Conservation (phyloP, 371 early-diverging fungal genomes). For the Cokeromyces recurvatus region DNA sequence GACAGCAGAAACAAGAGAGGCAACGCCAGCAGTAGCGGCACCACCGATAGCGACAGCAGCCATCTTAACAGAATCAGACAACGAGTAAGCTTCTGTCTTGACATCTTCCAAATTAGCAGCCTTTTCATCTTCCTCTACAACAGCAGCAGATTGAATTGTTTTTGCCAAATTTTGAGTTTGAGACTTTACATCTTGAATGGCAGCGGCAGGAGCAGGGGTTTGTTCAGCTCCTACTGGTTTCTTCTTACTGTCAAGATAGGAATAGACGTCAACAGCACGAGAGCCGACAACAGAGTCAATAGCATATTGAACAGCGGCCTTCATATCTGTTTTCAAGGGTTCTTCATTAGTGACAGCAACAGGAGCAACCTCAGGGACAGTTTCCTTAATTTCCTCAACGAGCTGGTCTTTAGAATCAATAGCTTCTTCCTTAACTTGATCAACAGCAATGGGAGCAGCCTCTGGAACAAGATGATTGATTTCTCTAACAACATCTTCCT, state of each 20-base stretch:
- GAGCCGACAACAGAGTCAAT: constrained; percentile 15
- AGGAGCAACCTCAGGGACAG: constrained; percentile 6
- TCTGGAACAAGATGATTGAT: constrained; percentile 10
- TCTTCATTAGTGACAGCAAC: background rate
- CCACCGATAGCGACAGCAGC: background rate
- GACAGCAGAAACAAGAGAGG: constrained; percentile 3
- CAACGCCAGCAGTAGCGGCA: constrained; percentile 8
- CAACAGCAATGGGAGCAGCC: constrained; percentile 7
- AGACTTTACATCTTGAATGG: constrained; percentile 4
- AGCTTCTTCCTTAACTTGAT: constrained; percentile 19
- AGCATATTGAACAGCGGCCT: constrained; percentile 12
- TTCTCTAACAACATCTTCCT: constrained; percentile 10
- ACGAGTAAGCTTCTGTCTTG: constrained; percentile 5
- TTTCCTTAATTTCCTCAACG: constrained; percentile 5
- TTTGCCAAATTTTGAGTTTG: constrained; percentile 4
- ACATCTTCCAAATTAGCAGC: background rate
- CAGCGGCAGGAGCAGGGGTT: background rate
- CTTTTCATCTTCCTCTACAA: background rate
- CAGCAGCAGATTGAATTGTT: constrained; percentile 6
- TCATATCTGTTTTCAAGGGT: constrained; percentile 2
- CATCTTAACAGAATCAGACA: constrained; percentile 4
- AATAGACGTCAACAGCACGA: constrained; percentile 8
- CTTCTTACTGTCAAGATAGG: constrained; percentile 4
- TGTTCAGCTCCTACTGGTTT: background rate
- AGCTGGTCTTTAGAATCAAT: constrained; percentile 15